Conservation (phyloP, 148 eudicot genomes). For the Heliosperma pusillum region DNA sequence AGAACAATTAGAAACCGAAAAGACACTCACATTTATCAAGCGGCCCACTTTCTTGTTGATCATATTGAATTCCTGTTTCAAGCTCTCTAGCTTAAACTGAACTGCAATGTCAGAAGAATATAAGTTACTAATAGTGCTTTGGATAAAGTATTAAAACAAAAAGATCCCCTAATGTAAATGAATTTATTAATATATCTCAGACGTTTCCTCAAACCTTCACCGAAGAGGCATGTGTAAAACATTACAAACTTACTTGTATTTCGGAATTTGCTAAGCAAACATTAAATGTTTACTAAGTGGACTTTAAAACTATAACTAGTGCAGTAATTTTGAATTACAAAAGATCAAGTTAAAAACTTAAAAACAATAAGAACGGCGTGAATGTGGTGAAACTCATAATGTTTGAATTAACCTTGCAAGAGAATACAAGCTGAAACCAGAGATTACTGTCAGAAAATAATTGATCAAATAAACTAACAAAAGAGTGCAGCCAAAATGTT, state of each 20-base stretch:
- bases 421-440: no score
- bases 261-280: not conserved
- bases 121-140: not conserved
- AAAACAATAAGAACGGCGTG: not conserved
- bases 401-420: no score
- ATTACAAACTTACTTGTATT: not conserved
- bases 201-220: not conserved
- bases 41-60: constrained; percentile 59
- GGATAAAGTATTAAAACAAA: no score
- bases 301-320: not conserved
- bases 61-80: constrained; percentile 65
- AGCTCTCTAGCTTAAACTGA: constrained; percentile 68
- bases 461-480: no score
- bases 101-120: constrained; percentile 30
- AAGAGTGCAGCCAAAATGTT: no score
- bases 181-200: not conserved
- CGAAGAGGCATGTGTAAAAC: not conserved
- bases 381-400: no score
- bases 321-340: not conserved
- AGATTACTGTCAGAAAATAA: no score
- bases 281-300: not conserved
- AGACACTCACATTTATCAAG: constrained; percentile 63
- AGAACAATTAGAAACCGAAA: not conserved
- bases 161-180: not conserved
- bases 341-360: not conserved